phyloP scores from a whole-genome alignment of 2,329 filamentous ascomycete species.

The Aspergillus calidoustus region DNA sequence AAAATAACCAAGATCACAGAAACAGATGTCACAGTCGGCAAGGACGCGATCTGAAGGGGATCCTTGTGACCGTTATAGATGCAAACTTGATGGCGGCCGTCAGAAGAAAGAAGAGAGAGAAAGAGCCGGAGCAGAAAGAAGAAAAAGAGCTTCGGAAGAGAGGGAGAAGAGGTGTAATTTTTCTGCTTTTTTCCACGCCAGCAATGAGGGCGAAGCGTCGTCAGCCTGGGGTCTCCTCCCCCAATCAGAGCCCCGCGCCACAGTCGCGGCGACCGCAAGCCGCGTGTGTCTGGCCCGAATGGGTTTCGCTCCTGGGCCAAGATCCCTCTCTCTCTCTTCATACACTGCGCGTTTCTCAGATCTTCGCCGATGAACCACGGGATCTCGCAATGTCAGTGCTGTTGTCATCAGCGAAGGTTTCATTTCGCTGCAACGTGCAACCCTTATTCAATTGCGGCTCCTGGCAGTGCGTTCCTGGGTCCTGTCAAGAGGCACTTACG shows the following conservation, averaged over 20 bases:
- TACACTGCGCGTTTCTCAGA: neutral
- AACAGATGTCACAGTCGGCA: neutral
- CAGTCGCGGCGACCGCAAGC: constrained; percentile 37
- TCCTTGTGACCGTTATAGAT: neutral
- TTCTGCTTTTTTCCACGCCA: constrained; percentile 25
- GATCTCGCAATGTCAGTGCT: neutral
- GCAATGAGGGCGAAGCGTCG: constrained; percentile 38
- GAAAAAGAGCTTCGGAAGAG: constrained; percentile 16
- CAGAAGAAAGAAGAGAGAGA: constrained; percentile 19
- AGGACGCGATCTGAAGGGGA: neutral
- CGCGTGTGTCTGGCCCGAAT: constrained; percentile 41
- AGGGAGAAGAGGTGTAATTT: neutral
- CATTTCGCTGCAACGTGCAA: neutral
- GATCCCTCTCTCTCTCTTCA: constrained; percentile 27
- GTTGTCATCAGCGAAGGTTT: neutral
- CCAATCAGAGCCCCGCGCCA: constrained; percentile 41
- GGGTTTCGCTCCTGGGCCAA: constrained; percentile 34
- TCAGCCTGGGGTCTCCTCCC: constrained; percentile 38
- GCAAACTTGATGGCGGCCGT: constrained; percentile 4
- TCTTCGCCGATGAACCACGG: neutral
- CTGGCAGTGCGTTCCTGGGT: neutral
- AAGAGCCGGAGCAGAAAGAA: constrained; percentile 20
- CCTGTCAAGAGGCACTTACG: neutral
- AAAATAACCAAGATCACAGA: constrained; percentile 12
- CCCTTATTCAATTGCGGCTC: constrained; percentile 1